These are phyloP conservation scores for Solanum commersonii DNA, from an alignment of 257 asterid genomes.

Conservation along the genomic window DNA sequence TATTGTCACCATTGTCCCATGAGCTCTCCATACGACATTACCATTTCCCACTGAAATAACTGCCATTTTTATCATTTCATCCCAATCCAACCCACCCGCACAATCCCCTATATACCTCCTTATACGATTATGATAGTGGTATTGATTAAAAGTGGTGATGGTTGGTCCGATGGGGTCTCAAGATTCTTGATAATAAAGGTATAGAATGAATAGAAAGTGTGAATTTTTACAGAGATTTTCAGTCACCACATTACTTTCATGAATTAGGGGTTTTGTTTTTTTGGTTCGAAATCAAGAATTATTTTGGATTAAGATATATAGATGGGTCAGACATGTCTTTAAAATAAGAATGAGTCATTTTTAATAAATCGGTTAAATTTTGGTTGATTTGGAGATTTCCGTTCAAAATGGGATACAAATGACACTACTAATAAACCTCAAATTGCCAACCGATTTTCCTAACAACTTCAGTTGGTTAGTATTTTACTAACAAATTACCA, in stretches of 20 bases:
- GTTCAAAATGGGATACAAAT: too few relatives aligned
- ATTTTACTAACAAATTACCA: too few relatives aligned
- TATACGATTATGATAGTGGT: background rate
- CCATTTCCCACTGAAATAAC: conserved; percentile 2
- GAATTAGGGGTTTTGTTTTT: background rate
- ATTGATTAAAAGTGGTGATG: background rate
- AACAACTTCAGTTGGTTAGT: too few relatives aligned
- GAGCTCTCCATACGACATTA: conserved; percentile 47
- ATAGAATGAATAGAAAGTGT: background rate
- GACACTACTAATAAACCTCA: too few relatives aligned
- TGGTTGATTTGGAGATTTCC: too few relatives aligned
- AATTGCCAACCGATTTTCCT: too few relatives aligned
- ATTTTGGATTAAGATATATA: too few relatives aligned
- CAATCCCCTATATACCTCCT: background rate
- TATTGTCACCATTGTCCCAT: conserved; percentile 72
- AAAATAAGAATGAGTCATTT: too few relatives aligned
- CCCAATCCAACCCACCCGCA: background rate
- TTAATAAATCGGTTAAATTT: too few relatives aligned
- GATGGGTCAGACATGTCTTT: too few relatives aligned
- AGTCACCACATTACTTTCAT: background rate
- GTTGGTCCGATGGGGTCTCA: background rate
- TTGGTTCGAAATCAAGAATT: background rate
- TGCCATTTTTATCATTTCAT: conserved; percentile 31
- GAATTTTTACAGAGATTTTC: background rate
- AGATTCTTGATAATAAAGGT: background rate